A percentile compares a stretch with the other conserved stretches of the same genome.
phyloP scores from a whole-genome alignment of 805 yeast genomes.

The Yarrowia yakushimensis region DNA sequence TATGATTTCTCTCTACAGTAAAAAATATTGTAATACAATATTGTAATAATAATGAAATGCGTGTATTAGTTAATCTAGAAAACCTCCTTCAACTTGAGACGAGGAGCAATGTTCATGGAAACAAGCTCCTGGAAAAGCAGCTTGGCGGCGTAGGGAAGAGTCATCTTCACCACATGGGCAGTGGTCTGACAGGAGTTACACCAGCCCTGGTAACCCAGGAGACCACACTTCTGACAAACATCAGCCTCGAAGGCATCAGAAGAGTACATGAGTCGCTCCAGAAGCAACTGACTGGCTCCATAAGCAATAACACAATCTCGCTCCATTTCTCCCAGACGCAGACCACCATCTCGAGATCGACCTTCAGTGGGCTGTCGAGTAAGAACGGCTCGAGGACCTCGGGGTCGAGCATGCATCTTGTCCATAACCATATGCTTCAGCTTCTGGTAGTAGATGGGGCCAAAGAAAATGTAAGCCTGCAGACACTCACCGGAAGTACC shows the following conservation, averaged over 20 bases:
- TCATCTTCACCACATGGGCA: slow-evolving; percentile 84
- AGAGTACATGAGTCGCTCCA: slow-evolving; percentile 93
- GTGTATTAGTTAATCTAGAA: slow-evolving; percentile 42
- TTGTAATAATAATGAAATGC: background rate
- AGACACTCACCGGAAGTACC: slow-evolving; percentile 97
- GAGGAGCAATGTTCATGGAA: slow-evolving; percentile 98
- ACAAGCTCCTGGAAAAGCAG: slow-evolving; percentile 92
- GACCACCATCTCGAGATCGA: slow-evolving; percentile 98
- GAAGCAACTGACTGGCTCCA: slow-evolving; percentile 91
- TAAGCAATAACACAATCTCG: slow-evolving; percentile 99
- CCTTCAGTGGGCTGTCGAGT: slow-evolving; percentile 99
- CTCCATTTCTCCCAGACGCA: slow-evolving; percentile 98
- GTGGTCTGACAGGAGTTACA: slow-evolving; percentile 93
- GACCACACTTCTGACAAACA: slow-evolving; percentile 87
- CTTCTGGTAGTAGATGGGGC: slow-evolving; percentile 96
- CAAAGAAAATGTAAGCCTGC: slow-evolving; percentile 96
- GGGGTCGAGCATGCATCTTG: slow-evolving; percentile 99
- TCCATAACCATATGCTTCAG: slow-evolving; percentile 98
- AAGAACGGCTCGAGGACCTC: slow-evolving; percentile 97
- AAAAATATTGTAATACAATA: no score
- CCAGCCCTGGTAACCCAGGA: slow-evolving; percentile 97
- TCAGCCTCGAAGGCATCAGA: slow-evolving; percentile 98
- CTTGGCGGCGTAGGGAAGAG: slow-evolving; percentile 98
- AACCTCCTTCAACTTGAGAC: slow-evolving; percentile 83
- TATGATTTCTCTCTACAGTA: background rate